Base-by-base conservation (phyloP, 2,329 filamentous ascomycete species). In the Esteya vermicola region DNA sequence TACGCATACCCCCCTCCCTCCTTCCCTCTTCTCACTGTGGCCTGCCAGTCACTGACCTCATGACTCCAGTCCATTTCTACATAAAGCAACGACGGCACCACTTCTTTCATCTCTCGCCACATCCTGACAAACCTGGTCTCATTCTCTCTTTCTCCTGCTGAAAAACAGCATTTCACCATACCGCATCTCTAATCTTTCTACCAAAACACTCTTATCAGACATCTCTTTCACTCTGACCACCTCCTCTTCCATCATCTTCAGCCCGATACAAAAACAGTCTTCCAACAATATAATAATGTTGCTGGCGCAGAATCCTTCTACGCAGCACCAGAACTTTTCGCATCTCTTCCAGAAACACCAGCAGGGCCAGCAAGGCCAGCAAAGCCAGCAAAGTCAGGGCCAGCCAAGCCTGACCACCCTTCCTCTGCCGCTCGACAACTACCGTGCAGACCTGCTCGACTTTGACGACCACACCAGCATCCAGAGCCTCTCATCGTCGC, bases 321-420 rank as follows among this genome's bases (percentile, higher is more conserved):
- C 43, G 21, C 38, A 43, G 34, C 36, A 52, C 22, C 47, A 51
- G 25, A 45, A 51, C 37, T 40, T 49, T 32, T 40, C 45, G 47
- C 34, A 27, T 26, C 7, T 32, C 16, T 28, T 44, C n/a, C 48
- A 49, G 26, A 39, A 46, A 19, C 47, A 49, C 32, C 48, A 50
- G 33, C 50, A n/a, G n/a, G n/a, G n/a, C n/a, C n/a, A 55, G 28
- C 47, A 55, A 41, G 51, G 57, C 16, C 50, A 59, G 18, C 50
- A 52, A 26, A 47, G 52, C 25, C 47, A 51, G 25, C 46, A 51
- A 39, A 40, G 47, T 34, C 40, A 45, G 46, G 41, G 39, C 28
- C 27, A 40, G 37, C 45, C 7, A 19, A 38, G 16, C 34, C 32
- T 13, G 13, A 20, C 8, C 22, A 26, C 9, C 9, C 19, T 10